These are phyloP conservation scores for Benincasa hispida DNA, from an alignment of 306 rosid species.

Conservation along the genomic window DNA sequence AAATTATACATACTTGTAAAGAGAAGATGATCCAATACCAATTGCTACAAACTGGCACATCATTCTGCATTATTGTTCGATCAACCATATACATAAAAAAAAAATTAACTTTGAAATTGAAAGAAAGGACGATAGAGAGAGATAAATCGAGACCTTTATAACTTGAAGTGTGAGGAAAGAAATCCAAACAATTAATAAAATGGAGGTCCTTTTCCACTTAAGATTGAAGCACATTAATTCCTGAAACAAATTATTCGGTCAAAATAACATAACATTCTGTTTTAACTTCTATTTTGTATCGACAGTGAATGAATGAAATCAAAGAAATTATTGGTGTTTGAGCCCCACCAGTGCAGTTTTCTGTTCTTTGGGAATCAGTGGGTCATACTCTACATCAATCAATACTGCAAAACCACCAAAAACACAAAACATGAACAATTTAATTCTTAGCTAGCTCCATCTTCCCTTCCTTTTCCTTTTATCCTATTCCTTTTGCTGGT, in stretches of 20 bases:
- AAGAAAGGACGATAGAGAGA: neutral
- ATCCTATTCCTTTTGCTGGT: neutral
- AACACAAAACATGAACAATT: neutral
- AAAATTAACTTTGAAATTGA: neutral
- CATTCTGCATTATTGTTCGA: constrained; percentile 38
- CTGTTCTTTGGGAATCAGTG: constrained; percentile 43
- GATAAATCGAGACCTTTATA: constrained; percentile 36
- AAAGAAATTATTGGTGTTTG: neutral
- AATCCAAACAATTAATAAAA: constrained; percentile 43
- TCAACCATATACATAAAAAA: neutral
- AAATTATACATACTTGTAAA: constrained; percentile 40
- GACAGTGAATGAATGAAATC: neutral
- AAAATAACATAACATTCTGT: neutral
- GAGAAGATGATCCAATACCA: constrained; percentile 79
- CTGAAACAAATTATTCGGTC: constrained; percentile 21
- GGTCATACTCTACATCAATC: constrained; percentile 36
- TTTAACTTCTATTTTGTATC: neutral
- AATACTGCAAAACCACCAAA: constrained; percentile 32
- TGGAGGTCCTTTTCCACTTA: constrained; percentile 47
- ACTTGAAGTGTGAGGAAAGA: constrained; percentile 59
- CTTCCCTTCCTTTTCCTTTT: neutral
- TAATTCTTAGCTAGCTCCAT: neutral
- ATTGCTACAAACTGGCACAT: constrained; percentile 32
- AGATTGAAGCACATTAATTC: constrained; percentile 54
- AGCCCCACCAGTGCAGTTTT: constrained; percentile 39